Evolutionary conservation across 805 yeast species (phyloP).

Genomic region (Metschnikowia drakensbergensis): DNA sequence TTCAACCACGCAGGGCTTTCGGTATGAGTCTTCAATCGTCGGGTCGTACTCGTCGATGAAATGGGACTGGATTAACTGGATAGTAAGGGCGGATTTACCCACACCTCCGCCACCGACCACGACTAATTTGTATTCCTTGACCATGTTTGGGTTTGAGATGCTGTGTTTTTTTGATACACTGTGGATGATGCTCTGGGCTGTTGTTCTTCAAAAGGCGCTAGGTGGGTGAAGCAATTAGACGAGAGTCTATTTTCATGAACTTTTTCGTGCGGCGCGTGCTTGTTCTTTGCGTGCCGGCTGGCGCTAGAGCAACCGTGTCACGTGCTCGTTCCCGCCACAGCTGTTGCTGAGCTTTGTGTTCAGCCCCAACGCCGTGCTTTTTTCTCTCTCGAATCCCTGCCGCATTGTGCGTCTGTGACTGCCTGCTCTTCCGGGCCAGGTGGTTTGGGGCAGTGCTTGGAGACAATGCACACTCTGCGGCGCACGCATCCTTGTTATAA

Average conservation of each 20-base stretch:
- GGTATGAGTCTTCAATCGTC: conserved; percentile 88
- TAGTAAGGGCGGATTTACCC: conserved; percentile 94
- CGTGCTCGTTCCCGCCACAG: neutral
- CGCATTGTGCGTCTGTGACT: too few species aligned
- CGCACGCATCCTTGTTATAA: too few species aligned
- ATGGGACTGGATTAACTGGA: conserved; percentile 89
- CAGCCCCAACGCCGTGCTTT: neutral
- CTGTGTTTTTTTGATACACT: neutral
- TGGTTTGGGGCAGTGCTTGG: too few species aligned
- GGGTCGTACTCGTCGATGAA: conserved; percentile 98
- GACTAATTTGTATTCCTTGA: conserved; percentile 83
- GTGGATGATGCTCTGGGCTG: neutral
- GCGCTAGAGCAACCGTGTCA: neutral
- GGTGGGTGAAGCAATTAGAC: neutral
- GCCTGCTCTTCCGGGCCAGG: too few species aligned
- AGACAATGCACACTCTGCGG: too few species aligned
- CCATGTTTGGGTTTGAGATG: conserved; percentile 19
- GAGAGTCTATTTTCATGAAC: neutral
- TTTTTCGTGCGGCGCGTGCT: conserved; percentile 6
- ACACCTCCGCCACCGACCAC: conserved; percentile 99
- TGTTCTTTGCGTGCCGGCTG: neutral
- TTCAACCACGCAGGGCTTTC: conserved; percentile 85
- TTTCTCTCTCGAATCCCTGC: neutral
- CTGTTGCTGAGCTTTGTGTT: neutral
- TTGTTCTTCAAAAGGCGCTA: neutral